These are phyloP conservation scores for Scutellospora calospora DNA, from an alignment of 371 early-diverging fungal genomes.

Conservation along the genomic window DNA sequence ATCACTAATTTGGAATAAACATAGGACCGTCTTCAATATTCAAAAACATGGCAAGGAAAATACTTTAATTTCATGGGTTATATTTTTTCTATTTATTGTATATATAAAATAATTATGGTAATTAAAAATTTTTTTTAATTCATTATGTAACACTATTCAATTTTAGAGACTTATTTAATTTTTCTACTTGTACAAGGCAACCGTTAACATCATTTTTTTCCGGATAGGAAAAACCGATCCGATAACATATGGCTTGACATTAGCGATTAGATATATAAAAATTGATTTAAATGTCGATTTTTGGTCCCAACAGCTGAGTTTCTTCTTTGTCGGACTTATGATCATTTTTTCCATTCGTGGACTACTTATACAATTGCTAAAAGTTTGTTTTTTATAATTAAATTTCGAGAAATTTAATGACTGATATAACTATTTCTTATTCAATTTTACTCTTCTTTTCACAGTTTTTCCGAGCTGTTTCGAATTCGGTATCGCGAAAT, in stretches of 20 bases:
- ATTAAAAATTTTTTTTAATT: background rate
- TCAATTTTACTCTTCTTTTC: background rate
- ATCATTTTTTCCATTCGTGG: slow-evolving; percentile 89
- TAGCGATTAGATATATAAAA: slow-evolving; percentile 72
- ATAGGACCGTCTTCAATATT: slow-evolving; percentile 67
- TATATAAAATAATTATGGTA: slow-evolving; percentile 86
- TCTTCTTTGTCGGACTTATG: slow-evolving; percentile 89
- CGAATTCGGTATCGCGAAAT: slow-evolving; percentile 69
- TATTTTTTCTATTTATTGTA: slow-evolving; percentile 87
- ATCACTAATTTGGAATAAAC: background rate
- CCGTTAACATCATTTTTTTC: slow-evolving; percentile 80
- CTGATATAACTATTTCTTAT: background rate
- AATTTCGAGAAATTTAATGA: background rate
- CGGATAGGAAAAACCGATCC: slow-evolving; percentile 86
- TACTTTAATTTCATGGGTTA: slow-evolving; percentile 80
- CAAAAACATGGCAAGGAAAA: slow-evolving; percentile 81
- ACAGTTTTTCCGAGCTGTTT: slow-evolving; percentile 69
- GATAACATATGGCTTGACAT: slow-evolving; percentile 79
- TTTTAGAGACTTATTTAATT: background rate
- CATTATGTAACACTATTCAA: background rate
- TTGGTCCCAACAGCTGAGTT: slow-evolving; percentile 93
- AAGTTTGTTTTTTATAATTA: slow-evolving; percentile 53
- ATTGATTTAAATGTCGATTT: slow-evolving; percentile 75
- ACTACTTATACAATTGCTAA: slow-evolving; percentile 81
- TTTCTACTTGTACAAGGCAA: slow-evolving; percentile 57